These are phyloP conservation scores for Arabis alpina DNA, from an alignment of 345 rosid genomes.

Conservation along the genomic window DNA sequence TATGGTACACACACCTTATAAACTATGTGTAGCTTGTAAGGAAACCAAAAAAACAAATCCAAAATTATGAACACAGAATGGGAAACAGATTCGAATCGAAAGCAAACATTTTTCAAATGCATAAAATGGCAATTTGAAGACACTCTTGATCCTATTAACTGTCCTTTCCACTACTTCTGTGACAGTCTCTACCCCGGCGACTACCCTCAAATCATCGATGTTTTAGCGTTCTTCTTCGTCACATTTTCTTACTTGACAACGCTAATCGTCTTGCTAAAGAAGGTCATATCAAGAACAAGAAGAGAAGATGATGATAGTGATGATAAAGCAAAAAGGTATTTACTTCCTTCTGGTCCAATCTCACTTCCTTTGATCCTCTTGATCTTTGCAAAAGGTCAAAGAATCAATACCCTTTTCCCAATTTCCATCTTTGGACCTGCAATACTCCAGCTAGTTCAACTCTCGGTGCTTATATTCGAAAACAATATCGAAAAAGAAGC, in stretches of 20 bases:
- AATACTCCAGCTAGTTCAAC: conserved; percentile 59
- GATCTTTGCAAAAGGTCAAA: conserved; percentile 67
- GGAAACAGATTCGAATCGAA: conserved; percentile 49
- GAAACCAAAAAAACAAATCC: conserved; percentile 26
- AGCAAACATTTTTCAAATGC: conserved; percentile 68
- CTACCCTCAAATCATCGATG: conserved; percentile 55
- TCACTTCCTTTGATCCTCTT: conserved; percentile 66
- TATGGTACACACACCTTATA: conserved; percentile 17
- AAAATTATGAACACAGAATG: conserved; percentile 40
- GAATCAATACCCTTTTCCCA: conserved; percentile 65
- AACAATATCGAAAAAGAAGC: conserved; percentile 52
- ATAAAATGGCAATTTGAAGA: conserved; percentile 81
- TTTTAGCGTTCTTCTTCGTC: conserved; percentile 50
- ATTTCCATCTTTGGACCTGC: conserved; percentile 69
- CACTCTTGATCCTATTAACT: conserved; percentile 73
- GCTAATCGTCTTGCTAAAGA: conserved; percentile 47
- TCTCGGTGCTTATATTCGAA: conserved; percentile 66
- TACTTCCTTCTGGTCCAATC: conserved; percentile 76
- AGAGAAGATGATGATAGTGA: conserved; percentile 12
- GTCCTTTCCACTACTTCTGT: conserved; percentile 86
- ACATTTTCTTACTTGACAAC: conserved; percentile 54
- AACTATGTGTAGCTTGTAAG: conserved; percentile 30
- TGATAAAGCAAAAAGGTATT: conserved; percentile 52
- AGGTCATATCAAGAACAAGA: conserved; percentile 44
- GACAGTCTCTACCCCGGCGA: conserved; percentile 65